Evolutionary conservation across 1,284 basidiomycete genomes (phyloP).

Genomic region (Trichosporon asahii): DNA sequence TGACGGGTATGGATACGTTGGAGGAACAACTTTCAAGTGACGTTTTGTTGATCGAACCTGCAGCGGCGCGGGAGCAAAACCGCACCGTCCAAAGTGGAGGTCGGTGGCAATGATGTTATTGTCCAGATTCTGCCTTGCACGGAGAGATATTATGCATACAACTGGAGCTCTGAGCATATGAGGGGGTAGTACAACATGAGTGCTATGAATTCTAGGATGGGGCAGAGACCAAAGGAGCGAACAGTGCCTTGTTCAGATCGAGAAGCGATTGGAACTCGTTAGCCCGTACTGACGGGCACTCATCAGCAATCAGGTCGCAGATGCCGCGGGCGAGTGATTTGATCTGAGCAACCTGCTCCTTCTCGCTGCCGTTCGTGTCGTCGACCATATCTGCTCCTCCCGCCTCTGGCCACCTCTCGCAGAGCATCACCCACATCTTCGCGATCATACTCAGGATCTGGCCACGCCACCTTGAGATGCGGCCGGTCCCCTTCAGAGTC

Average conservation of each 20-base stretch:
- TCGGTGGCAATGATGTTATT: not conserved
- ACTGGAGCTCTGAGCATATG: not conserved
- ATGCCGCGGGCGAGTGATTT: constrained; percentile 13
- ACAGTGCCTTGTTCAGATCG: constrained; percentile 17
- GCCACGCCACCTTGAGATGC: constrained; percentile 45
- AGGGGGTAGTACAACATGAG: not conserved
- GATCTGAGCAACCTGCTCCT: not conserved
- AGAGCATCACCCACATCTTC: constrained; percentile 36
- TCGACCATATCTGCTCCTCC: not conserved
- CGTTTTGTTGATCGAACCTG: constrained; percentile 10
- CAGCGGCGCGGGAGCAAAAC: constrained; percentile 3
- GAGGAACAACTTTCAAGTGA: constrained; percentile 8
- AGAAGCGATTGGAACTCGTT: constrained; percentile 21
- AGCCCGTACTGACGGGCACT: constrained; percentile 20
- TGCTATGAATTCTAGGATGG: not conserved
- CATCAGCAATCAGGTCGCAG: constrained; percentile 16
- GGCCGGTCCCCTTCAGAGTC: constrained; percentile 29
- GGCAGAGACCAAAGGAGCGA: constrained; percentile 20
- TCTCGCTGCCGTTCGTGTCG: not conserved
- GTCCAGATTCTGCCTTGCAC: not conserved
- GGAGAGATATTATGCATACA: not conserved
- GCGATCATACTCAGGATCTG: constrained; percentile 44
- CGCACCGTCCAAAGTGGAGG: not conserved
- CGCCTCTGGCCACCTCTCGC: constrained; percentile 26
- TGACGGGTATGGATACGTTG: not conserved